Evolutionary conservation across 2,329 filamentous ascomycete genomes (phyloP), one percentile per base, ranked within the genome.

Genomic region (Alternaria sp.): DNA sequence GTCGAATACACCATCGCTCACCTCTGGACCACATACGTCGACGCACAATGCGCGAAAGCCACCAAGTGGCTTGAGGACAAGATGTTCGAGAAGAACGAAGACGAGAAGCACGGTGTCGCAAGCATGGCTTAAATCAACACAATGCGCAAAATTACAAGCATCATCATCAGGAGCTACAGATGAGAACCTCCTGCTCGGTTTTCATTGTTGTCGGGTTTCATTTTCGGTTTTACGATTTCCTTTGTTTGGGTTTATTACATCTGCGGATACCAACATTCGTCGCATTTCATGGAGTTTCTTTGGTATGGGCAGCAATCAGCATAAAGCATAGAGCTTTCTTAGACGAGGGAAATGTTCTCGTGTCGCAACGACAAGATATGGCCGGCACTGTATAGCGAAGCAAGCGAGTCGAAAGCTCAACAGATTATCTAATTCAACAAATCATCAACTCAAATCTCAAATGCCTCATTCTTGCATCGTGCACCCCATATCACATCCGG

Each of bases 1-100:
- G 63, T 85, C 25, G 80, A 84, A 2, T 86, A 86, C 69, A 73
- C 78, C 1, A 78, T 80, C 18, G 84, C 84, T 0, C 80, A 81
- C 62, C 72, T 83, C 54, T 86, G 84, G 84, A 85, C 83, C 30
- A 81, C 77, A 20, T 85, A 84, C 67, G 82, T 86, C 20, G 84
- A 86, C 65, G 78, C 80, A 3, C 80, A 81, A 60, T 86, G 84
- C 64, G 84, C 83, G 0, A 75, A 77, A 54, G 71, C 82, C 32
- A 85, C 84, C 4, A 79, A 81, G 64, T 82, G 79, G 74, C 64
- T 85, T 60, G 84, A 85, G 64, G 80, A 80, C 54, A 74, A 71
- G 60, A 82, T 85, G 68, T 85, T 85, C 61, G 80, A 82, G 30
- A 71, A 67, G 18, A 80, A 84, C 60, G 75, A 72, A 22, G 80